Evolutionary conservation across 345 rosid genomes (phyloP).

Genomic region (Ceriops decandra): DNA sequence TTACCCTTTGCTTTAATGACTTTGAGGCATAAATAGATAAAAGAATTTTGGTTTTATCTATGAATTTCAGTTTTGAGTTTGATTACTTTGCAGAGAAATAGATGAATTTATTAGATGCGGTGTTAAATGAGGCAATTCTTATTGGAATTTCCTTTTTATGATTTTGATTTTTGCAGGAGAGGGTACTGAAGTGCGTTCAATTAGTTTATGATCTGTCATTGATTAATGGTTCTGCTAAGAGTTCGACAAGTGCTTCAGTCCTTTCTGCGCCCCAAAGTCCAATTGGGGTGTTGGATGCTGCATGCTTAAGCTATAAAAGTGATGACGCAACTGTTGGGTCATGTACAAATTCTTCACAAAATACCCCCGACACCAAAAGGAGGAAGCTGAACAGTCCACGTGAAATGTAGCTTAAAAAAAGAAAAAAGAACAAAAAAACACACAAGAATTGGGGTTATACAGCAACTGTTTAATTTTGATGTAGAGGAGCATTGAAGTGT

Average conservation of each 20-base stretch:
- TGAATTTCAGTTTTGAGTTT: slow-evolving; percentile 7
- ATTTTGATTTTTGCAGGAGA: slow-evolving; percentile 42
- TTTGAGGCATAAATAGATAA: too few relatives aligned
- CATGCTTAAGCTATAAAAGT: slow-evolving; percentile 66
- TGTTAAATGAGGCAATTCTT: too few relatives aligned
- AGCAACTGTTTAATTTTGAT: slow-evolving; percentile 10
- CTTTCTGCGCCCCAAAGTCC: slow-evolving; percentile 57
- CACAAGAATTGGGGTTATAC: not conserved
- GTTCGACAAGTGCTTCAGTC: slow-evolving; percentile 21
- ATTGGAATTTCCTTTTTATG: not conserved
- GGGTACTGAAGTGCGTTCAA: slow-evolving; percentile 43
- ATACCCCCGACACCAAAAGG: slow-evolving; percentile 39
- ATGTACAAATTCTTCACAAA: slow-evolving; percentile 43
- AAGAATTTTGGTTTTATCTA: not conserved
- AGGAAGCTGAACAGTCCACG: slow-evolving; percentile 43
- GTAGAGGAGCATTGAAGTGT: slow-evolving; percentile 20
- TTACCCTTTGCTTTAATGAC: slow-evolving; percentile 1
- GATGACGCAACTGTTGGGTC: slow-evolving; percentile 43
- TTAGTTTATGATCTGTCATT: slow-evolving; percentile 31
- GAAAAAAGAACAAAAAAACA: too few relatives aligned
- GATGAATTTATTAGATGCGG: not conserved
- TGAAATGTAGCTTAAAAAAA: slow-evolving; percentile 23
- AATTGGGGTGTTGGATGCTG: slow-evolving; percentile 62
- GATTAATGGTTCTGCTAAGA: slow-evolving; percentile 26
- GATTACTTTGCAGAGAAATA: slow-evolving; percentile 6